Base-by-base conservation (phyloP, 306 rosid species). In the Oxytropis ochrocephala region DNA sequence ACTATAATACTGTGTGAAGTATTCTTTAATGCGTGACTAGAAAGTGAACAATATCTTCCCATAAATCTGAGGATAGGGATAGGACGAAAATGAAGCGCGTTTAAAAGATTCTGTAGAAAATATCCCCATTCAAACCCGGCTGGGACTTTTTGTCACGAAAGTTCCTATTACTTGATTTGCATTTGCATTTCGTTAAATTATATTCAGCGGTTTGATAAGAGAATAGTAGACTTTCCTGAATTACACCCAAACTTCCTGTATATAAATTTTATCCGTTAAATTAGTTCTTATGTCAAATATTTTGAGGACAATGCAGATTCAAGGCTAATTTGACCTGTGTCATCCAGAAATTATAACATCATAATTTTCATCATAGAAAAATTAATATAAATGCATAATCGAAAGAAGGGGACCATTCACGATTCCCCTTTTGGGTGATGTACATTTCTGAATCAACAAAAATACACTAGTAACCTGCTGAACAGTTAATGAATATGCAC, bases 51-150 rank as follows among this genome's bases (percentile, higher is more conserved):
- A 64, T 72, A 63, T 80, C 51, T 62, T 21, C 47, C 19, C 18
- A 29, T 30, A 6, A 47, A 17, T 50, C 18, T 57, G 57, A 75
- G 75, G 83, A 83, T 85, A 83, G 72, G 74, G 61, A 78, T 75
- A 47, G 35, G 53, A 70, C 16, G 57, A 59, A 81, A 76, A 73
- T 80, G 78, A 82, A 78, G 68, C 63, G 24, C 69, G 85, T 72
- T 87, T 77, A 78, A 82, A 74, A 64, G 75, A 69, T 65, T 68
- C 44, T 67, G 53, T 46, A 68, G 67, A 72, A 75, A 79, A 76
- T 75, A 58, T 48, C 21, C 57, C 57, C 57, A 38, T 59, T 38
- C 56, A n/a, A 60, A 36, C 58, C 35, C 17, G 19, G 32, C 7
- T 60, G 12, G 32, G 49, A 51, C 55, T 67, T 41, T 18, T 46